A percentile compares a stretch with the other conserved stretches of the same genome.
Conservation (phyloP, 2,329 filamentous ascomycete genomes). For the Ceratocystis lukuohia region DNA sequence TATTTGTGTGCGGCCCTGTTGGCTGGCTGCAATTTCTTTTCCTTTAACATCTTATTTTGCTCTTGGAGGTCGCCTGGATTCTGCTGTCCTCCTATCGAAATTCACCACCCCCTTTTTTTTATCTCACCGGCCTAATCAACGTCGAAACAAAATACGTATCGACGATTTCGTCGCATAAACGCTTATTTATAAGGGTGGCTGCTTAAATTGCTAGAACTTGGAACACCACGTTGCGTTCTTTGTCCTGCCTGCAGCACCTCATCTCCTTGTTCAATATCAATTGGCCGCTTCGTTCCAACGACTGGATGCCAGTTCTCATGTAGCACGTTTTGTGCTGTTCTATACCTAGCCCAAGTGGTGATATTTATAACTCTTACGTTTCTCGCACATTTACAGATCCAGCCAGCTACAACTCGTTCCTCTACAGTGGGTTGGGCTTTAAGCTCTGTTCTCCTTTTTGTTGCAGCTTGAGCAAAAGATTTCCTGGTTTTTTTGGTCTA, state of each 20-base stretch:
- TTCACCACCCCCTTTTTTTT: neutral
- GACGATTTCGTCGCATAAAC: neutral
- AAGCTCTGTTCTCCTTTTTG: neutral
- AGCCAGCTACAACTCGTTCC: neutral
- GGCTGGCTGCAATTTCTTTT: neutral
- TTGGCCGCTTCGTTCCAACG: neutral
- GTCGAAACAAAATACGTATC: neutral
- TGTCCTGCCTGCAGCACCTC: neutral
- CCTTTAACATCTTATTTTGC: neutral
- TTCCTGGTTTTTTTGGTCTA: neutral
- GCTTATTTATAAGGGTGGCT: neutral
- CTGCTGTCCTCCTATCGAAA: neutral
- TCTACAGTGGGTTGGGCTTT: neutral
- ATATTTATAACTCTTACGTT: neutral
- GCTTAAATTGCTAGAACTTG: neutral
- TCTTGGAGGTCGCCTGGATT: neutral
- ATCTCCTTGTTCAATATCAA: too few species aligned
- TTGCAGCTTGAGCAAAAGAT: too few species aligned
- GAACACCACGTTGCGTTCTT: neutral
- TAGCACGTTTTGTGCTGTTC: slow-evolving; percentile 2
- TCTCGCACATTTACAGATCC: neutral
- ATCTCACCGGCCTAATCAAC: neutral
- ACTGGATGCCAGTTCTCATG: slow-evolving; percentile 1
- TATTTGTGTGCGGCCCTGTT: neutral
- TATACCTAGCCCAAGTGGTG: neutral